phyloP scores from a whole-genome alignment of 768 basidiomycete genomes.

The Goffeauzyma gilvescens region DNA sequence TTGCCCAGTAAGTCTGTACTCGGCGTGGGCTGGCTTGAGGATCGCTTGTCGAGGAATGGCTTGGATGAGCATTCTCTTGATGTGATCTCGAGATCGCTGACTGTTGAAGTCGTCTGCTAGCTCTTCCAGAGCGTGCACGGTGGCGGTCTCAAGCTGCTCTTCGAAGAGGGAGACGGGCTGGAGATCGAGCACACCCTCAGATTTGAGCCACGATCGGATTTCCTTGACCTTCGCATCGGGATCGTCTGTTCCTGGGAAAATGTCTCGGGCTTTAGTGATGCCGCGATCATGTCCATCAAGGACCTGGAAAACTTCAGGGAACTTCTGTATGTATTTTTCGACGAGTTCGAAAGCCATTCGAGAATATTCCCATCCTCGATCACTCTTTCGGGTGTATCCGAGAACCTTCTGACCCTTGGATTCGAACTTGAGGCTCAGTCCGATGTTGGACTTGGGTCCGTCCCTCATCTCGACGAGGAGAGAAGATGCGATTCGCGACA shows the following conservation, averaged over 20 bases:
- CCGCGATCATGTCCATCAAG: conserved; percentile 59
- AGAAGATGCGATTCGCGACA: conserved; percentile 82
- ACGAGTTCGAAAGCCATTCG: conserved; percentile 65
- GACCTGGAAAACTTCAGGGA: conserved; percentile 61
- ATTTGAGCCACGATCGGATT: conserved; percentile 66
- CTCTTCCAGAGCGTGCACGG: conserved; percentile 58
- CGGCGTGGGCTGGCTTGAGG: conserved; percentile 74
- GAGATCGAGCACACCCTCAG: conserved; percentile 68
- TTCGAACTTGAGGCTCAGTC: conserved; percentile 89
- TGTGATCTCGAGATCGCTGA: conserved; percentile 42
- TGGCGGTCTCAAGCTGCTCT: conserved; percentile 70
- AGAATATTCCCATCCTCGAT: conserved; percentile 80
- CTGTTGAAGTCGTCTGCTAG: conserved; percentile 50
- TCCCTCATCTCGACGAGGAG: conserved; percentile 69
- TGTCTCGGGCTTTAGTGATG: conserved; percentile 34
- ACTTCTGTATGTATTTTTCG: conserved; percentile 56
- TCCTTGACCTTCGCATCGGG: conserved; percentile 56
- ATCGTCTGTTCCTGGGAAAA: conserved; percentile 42
- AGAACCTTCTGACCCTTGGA: conserved; percentile 81
- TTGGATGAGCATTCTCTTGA: conserved; percentile 86
- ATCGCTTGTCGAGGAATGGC: conserved; percentile 82
- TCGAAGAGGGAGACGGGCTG: conserved; percentile 82
- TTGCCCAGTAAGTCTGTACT: conserved; percentile 77
- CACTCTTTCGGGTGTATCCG: conserved; percentile 71
- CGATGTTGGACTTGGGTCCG: conserved; percentile 66